phyloP scores from a whole-genome alignment of 306 rosid species.

The Prunus mongolica region DNA sequence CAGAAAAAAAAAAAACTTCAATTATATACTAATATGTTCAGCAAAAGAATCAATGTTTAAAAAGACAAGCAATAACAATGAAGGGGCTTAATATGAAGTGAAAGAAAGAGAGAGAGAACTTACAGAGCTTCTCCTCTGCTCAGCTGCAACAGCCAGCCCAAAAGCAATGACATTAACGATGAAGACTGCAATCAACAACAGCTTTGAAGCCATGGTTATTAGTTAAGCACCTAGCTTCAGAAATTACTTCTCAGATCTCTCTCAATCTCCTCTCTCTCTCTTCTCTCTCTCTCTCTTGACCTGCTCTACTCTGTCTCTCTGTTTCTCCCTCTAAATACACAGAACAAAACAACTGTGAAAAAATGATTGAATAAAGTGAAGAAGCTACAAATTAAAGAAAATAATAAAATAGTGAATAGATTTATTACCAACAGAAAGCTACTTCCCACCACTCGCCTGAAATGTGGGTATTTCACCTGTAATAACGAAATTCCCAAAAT shows the following conservation, averaged over 20 bases:
- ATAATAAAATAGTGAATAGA: background rate
- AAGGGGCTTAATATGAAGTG: too few relatives aligned
- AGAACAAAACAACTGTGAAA: background rate
- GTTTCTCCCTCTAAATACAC: slow-evolving; percentile 11
- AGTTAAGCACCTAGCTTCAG: slow-evolving; percentile 12
- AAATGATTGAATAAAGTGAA: background rate
- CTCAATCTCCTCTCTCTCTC: background rate
- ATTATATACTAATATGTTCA: background rate
- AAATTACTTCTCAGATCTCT: slow-evolving; percentile 38
- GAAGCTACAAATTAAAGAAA: background rate
- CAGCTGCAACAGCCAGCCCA: slow-evolving; percentile 92
- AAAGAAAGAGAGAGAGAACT: slow-evolving; percentile 26
- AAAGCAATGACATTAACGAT: slow-evolving; percentile 76
- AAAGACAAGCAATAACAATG: background rate
- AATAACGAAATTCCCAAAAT: slow-evolving; percentile 27
- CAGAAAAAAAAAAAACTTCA: slow-evolving; percentile 15
- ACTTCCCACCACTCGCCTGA: slow-evolving; percentile 24
- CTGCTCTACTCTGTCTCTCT: background rate
- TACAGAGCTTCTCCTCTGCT: slow-evolving; percentile 94
- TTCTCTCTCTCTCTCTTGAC: background rate
- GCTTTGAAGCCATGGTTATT: slow-evolving; percentile 82
- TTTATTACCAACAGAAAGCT: slow-evolving; percentile 23
- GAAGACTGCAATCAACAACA: slow-evolving; percentile 57
- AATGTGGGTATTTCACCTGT: slow-evolving; percentile 6
- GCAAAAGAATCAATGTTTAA: background rate